A percentile compares a stretch with the other conserved stretches of the same genome.
These are phyloP conservation scores for Fremontodendron californicum DNA, from an alignment of 345 rosid species.

Conservation along the genomic window DNA sequence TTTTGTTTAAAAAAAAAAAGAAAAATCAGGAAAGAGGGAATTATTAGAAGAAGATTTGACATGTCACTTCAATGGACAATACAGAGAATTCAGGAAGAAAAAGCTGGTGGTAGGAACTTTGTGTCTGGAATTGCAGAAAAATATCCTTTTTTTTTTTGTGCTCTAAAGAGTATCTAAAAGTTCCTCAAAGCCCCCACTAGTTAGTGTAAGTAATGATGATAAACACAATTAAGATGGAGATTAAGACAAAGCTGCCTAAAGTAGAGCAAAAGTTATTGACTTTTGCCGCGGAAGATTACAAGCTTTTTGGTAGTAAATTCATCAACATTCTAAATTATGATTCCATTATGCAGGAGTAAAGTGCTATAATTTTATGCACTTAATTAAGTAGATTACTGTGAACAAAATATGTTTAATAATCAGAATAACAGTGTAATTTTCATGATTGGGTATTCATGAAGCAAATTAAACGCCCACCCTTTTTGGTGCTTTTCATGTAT, in stretches of 20 bases:
- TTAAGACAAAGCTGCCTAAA: conserved; percentile 1
- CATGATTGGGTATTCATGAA: not conserved
- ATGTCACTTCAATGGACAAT: not conserved
- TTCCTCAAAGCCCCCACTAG: not conserved
- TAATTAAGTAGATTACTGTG: not conserved
- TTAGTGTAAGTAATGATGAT: conserved; percentile 9
- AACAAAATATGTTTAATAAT: not conserved
- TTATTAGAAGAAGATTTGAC: not conserved
- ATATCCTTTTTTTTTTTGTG: not conserved
- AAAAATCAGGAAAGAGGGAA: too few species aligned
- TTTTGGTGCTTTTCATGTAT: not conserved
- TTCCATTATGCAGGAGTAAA: not conserved
- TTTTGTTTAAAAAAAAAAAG: not conserved
- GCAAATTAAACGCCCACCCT: not conserved
- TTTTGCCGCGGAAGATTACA: not conserved
- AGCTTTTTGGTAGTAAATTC: conserved; percentile 10
- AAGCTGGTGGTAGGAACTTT: not conserved
- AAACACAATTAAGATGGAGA: not conserved
- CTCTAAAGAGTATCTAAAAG: not conserved
- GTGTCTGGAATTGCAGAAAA: not conserved
- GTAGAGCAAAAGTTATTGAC: conserved; percentile 7
- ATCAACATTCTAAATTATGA: conserved; percentile 8
- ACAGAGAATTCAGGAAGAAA: not conserved
- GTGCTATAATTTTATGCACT: not conserved
- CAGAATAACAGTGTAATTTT: not conserved